Evolutionary conservation across 1,139 yeast species (phyloP).

Genomic region (Debaryomyces coudertii): DNA sequence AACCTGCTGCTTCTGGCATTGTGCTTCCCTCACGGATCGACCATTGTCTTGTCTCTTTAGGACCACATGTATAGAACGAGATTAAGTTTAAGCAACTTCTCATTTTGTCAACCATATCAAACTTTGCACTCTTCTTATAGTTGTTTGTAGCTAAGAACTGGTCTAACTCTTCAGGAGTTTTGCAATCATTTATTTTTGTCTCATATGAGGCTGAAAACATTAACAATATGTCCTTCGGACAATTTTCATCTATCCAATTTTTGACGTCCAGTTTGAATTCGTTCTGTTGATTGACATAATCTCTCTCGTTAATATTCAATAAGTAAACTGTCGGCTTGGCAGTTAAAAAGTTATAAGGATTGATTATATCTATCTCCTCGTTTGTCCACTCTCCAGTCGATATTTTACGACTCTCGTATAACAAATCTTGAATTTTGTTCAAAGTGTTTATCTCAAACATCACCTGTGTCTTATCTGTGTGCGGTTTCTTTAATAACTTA

Average conservation of each 20-base stretch:
- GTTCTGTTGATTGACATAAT: conserved; percentile 48
- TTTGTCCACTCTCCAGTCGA: conserved; percentile 51
- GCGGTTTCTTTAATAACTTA: conserved; percentile 47
- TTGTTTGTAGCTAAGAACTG: conserved; percentile 17
- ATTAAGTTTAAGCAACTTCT: conserved; percentile 69
- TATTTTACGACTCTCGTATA: conserved; percentile 64
- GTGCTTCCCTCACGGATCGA: conserved; percentile 74
- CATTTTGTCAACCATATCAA: conserved; percentile 60
- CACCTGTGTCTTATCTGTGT: conserved; percentile 29
- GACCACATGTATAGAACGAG: conserved; percentile 91
- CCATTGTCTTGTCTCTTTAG: conserved; percentile 92
- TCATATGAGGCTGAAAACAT: conserved; percentile 67
- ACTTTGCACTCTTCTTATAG: conserved; percentile 40
- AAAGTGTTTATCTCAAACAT: conserved; percentile 51
- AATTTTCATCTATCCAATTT: conserved; percentile 56
- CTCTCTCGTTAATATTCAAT: conserved; percentile 61
- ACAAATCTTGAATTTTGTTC: conserved; percentile 49
- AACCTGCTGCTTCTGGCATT: conserved; percentile 94
- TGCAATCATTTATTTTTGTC: conserved; percentile 36
- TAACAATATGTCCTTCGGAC: conserved; percentile 58
- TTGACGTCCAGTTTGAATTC: conserved; percentile 47
- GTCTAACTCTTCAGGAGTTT: conserved; percentile 22
- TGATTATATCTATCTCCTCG: conserved; percentile 60
- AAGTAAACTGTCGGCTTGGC: conserved; percentile 71
- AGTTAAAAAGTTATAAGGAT: conserved; percentile 62